Evolutionary conservation across 495 filamentous ascomycete species (phyloP).

Genomic region (Hypomontagnella monticulosa): DNA sequence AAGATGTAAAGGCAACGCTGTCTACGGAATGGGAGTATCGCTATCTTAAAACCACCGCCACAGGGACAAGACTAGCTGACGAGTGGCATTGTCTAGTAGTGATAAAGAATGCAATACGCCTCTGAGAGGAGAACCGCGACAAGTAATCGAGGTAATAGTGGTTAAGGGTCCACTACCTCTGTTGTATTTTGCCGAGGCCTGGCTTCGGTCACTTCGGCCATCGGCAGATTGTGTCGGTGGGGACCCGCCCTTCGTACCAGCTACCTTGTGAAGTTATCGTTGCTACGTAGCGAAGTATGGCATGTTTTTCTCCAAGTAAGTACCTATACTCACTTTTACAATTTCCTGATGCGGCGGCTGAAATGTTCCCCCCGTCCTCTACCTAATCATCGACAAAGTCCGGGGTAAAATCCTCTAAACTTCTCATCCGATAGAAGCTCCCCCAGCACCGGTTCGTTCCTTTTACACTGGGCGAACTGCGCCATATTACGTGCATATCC

Average conservation of each 20-base stretch:
- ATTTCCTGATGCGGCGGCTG: too few species aligned
- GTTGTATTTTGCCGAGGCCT: slow-evolving; percentile 42
- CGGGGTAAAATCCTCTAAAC: slow-evolving; percentile 19
- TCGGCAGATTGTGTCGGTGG: slow-evolving; percentile 54
- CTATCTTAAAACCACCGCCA: slow-evolving; percentile 10
- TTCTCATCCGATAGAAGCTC: neutral
- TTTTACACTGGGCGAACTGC: too few species aligned
- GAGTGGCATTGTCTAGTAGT: slow-evolving; percentile 30
- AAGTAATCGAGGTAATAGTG: slow-evolving; percentile 12
- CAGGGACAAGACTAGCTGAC: neutral
- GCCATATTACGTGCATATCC: too few species aligned
- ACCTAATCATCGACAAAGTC: slow-evolving; percentile 1
- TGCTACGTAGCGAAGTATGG: too few species aligned
- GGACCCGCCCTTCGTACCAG: neutral
- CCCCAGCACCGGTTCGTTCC: too few species aligned
- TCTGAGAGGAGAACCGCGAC: neutral
- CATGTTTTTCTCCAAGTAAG: too few species aligned
- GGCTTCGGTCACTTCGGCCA: slow-evolving; percentile 53
- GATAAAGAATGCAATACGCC: slow-evolving; percentile 32
- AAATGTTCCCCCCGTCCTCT: too few species aligned
- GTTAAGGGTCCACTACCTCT: neutral
- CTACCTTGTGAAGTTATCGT: neutral
- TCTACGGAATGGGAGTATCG: neutral
- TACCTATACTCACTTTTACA: too few species aligned
- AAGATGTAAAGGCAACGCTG: neutral